Evolutionary conservation across 768 basidiomycete species (phyloP), one percentile per base, ranked within the genome.

Genomic region (Termitomyces bulborhizus): DNA sequence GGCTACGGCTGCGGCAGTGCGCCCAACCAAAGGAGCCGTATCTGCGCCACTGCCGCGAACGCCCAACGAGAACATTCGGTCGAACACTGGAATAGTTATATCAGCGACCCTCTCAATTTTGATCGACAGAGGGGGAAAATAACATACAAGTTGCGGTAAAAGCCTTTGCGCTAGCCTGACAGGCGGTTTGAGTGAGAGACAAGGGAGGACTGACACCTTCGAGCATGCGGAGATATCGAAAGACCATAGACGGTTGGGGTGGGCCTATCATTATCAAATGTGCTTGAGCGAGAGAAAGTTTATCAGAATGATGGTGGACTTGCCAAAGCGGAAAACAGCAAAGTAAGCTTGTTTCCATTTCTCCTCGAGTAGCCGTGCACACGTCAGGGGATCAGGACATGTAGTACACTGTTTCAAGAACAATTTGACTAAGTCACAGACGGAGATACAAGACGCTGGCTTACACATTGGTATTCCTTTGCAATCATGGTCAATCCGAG

Each of bases 381-480:
- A 98, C 16, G 69, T 77, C 0, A 77, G 43, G 6, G 91, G 71
- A 59, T 98, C 94, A 9, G 90, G 90, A 66, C 94, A 98, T 6
- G 90, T 85, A 2, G 80, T 66, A 57, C 91, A 92, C 93, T 95
- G 63, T 51, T 53, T 42, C 51, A 24, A 18, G 3, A 16, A 42
- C 6, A 9, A 52, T 43, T 34, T 16, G 12, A 50, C 9, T 5
- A 34, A 12, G 12, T n/a, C 31, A 45, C 13, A 50, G 37, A 37
- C 13, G 43, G 50, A 39, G 8, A 41, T 43, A 24, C 6, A 31
- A 47, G 46, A 29, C 29, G 24, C 21, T n/a, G 45, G 24, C 83
- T 60, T 66, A 93, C 92, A 65, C 95, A 97, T 82, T 90, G 87
- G 63, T 97, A 97, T 64, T 97, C 94, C 68, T 95, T 94, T n/a